Evolutionary conservation across 306 rosid genomes (phyloP).

Genomic region (Amphicarpaea edgeworthii): DNA sequence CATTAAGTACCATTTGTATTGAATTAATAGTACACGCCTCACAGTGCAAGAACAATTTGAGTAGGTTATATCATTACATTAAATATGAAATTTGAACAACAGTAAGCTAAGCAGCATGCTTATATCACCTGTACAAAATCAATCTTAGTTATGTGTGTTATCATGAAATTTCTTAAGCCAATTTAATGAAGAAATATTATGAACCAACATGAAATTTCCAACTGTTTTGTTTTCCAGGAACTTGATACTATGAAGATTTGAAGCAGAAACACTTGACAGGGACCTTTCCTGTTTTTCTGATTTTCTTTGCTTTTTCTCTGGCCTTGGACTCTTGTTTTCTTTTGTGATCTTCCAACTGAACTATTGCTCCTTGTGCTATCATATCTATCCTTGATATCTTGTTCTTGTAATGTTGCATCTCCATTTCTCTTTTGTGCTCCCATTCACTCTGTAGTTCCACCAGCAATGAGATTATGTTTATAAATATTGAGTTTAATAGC

Average conservation of each 20-base stretch:
- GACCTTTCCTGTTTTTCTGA: slow-evolving; percentile 58
- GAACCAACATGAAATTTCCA: neutral
- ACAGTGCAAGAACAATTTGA: too few species aligned
- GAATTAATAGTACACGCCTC: too few species aligned
- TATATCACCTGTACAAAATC: too few species aligned
- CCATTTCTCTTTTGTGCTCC: slow-evolving; percentile 58
- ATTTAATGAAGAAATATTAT: too few species aligned
- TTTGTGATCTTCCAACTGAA: slow-evolving; percentile 68
- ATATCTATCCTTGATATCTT: slow-evolving; percentile 65
- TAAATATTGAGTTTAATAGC: too few species aligned
- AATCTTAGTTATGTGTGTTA: too few species aligned
- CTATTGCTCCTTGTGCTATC: slow-evolving; percentile 64
- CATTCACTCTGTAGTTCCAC: slow-evolving; percentile 52
- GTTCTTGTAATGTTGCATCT: slow-evolving; percentile 56
- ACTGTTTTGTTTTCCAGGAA: neutral
- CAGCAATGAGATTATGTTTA: slow-evolving; percentile 35
- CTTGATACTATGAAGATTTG: slow-evolving; percentile 51
- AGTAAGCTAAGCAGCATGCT: too few species aligned
- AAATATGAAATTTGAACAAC: too few species aligned
- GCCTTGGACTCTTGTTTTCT: slow-evolving; percentile 58
- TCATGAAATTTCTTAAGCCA: too few species aligned
- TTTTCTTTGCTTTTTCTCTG: slow-evolving; percentile 60
- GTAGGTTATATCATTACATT: too few species aligned
- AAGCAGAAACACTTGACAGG: slow-evolving; percentile 70
- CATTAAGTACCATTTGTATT: too few species aligned